Evolutionary conservation across 2,329 filamentous ascomycete genomes (phyloP).

Genomic region (Dryadomyces quercivorus): DNA sequence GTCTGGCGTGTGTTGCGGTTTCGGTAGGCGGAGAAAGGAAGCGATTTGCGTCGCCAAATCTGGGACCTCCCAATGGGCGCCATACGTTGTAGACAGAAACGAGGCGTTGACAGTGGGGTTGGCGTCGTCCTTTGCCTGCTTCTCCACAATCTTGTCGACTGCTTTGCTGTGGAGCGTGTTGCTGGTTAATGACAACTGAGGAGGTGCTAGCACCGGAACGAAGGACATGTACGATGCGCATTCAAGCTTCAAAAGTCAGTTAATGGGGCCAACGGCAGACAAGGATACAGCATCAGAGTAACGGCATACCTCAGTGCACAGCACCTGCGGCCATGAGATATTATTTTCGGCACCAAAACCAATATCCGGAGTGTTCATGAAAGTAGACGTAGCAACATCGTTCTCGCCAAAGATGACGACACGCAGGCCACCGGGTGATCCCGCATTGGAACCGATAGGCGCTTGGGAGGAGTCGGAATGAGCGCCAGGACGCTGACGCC

Average conservation of each 20-base stretch:
- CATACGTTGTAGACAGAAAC: slow-evolving; percentile 30
- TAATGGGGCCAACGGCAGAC: slow-evolving; percentile 2
- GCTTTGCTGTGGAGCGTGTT: slow-evolving; percentile 41
- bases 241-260: slow-evolving; percentile 22
- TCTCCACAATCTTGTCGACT: slow-evolving; percentile 19
- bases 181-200: slow-evolving; percentile 31
- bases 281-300: not conserved
- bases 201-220: slow-evolving; percentile 21
- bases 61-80: slow-evolving; percentile 23
- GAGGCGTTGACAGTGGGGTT: slow-evolving; percentile 33
- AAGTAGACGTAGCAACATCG: slow-evolving; percentile 24
- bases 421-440: slow-evolving; percentile 23
- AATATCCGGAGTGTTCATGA: slow-evolving; percentile 11
- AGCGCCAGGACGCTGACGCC: slow-evolving; percentile 10
- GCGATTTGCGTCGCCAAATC: slow-evolving; percentile 33
- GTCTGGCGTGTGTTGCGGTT: slow-evolving; percentile 20
- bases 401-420: slow-evolving; percentile 41
- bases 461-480: not conserved
- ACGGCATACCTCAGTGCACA: slow-evolving; percentile 32
- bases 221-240: slow-evolving; percentile 35
- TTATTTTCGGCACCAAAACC: slow-evolving; percentile 8
- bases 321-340: slow-evolving; percentile 32
- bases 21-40: slow-evolving; percentile 29
- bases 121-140: slow-evolving; percentile 23
- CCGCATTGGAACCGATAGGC: not conserved